Evolutionary conservation across 78 protist species (phyloP), one percentile per base, ranked within the genome.

Genomic region (Dictyostelium capitatum): DNA sequence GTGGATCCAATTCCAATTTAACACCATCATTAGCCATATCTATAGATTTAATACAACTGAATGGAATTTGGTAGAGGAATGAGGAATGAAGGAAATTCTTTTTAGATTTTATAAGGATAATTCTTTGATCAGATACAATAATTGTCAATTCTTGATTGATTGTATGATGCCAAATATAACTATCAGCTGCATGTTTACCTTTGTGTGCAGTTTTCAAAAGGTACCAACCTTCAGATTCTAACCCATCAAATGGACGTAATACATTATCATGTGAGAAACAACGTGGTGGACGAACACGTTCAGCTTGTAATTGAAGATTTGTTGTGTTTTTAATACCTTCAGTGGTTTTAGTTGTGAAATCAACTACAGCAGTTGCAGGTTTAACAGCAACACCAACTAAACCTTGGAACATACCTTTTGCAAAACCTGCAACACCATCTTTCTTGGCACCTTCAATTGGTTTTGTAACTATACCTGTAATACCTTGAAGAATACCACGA

Each of bases 361-460:
- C 97, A 19, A 97, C 51, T 30, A 80, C 91, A 6, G 98, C 98
- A 1, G 96, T 51, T 14, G 97, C 92, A 25, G 98, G 98, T 69
- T 97, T 97, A 53, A 89, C 96, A 8, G 89, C 96, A 23, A 96
- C 77, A 32, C 98, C 98, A 10, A 90, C 96, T 1, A 97, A 79
- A 48, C 98, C 98, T 51, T 95, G 95, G 30, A 96, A 98, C 2
- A 97, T 19, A 23, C 98, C 98, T 47, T 95, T 97, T 25, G 96
- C 93, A 25, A 95, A 81, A 14, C 99, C 99, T 9, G 59, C 80
- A 6, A 82, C 25, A 11, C 99, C 99, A 6, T 53, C 97, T 54
- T 79, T 56, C 84, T 62, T 57, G 2, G 95, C 97, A 30, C 98
- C 99, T 50, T 96, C 87, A 15, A 89, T 89, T 14, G 99, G 99